phyloP scores from a whole-genome alignment of 116 monocot species.

The Phalaenopsis hybrid region DNA sequence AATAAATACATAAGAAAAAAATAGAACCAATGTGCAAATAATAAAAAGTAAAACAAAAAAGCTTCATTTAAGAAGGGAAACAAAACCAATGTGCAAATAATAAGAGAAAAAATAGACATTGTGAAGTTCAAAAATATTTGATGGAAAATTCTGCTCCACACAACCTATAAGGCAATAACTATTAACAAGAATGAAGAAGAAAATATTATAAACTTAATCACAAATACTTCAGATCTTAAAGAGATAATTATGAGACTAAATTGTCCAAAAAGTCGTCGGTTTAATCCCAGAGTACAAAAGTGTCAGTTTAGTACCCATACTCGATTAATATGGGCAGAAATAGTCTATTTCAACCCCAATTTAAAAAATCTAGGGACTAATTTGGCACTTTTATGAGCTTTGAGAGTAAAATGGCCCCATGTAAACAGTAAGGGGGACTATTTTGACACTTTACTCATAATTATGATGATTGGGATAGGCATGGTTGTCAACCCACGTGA shows the following conservation, averaged over 20 bases:
- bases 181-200: background rate
- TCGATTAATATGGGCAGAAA: too few species aligned
- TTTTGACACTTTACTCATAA: too few species aligned
- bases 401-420: too few species aligned
- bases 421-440: too few species aligned
- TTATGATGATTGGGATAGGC: background rate
- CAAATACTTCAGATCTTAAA: background rate
- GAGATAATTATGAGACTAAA: background rate
- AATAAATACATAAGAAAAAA: background rate
- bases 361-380: too few species aligned
- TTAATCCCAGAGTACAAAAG: too few species aligned
- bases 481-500: background rate
- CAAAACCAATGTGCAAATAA: background rate
- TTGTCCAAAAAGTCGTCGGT: too few species aligned
- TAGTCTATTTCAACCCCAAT: too few species aligned
- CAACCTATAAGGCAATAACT: background rate
- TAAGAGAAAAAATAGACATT: background rate
- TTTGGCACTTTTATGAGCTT: too few species aligned
- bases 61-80: background rate
- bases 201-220: background rate
- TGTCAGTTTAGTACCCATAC: too few species aligned
- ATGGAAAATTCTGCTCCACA: background rate
- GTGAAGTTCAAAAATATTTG: background rate
- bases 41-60: too few species aligned
- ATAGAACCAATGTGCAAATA: background rate